Evolutionary conservation across 139 green algal species (phyloP).

Genomic region (Bryopsis sp.): DNA sequence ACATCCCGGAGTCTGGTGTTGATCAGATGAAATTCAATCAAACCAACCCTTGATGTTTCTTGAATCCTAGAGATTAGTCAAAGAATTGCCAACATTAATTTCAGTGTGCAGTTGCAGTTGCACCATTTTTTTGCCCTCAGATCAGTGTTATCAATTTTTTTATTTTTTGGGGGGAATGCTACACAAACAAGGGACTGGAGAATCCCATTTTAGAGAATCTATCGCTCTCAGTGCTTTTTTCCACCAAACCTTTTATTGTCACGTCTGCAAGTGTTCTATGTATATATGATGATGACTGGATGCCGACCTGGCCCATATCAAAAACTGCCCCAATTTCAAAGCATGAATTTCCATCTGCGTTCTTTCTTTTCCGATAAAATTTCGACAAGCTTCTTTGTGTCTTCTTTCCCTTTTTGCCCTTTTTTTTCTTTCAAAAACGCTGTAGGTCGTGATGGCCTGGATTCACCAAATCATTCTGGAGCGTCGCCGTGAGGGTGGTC

Average conservation of each 20-base stretch:
- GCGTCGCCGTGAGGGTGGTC: slow-evolving; percentile 23
- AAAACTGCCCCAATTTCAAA: not conserved
- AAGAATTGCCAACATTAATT: too few relatives aligned
- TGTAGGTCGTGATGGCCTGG: slow-evolving; percentile 28
- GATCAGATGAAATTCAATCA: not conserved
- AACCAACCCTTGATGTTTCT: not conserved
- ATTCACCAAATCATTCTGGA: slow-evolving; percentile 25
- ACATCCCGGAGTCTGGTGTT: not conserved
- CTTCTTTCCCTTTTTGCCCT: slow-evolving; percentile 9
- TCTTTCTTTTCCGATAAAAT: slow-evolving; percentile 4
- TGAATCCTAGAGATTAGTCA: not conserved
- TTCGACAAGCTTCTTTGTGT: slow-evolving; percentile 22
- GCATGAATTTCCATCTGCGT: not conserved
- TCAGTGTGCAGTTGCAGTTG: too few relatives aligned
- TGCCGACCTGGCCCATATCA: not conserved
- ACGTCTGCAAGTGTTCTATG: too few relatives aligned
- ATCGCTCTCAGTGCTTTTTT: too few relatives aligned
- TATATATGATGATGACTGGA: not conserved
- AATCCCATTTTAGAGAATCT: too few relatives aligned
- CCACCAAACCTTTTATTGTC: too few relatives aligned
- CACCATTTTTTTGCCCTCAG: too few relatives aligned
- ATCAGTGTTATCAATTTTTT: too few relatives aligned
- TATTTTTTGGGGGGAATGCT: too few relatives aligned
- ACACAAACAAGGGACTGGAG: too few relatives aligned
- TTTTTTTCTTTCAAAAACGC: too few relatives aligned